Conservation (phyloP, 176 grass and related monocot genomes). For the Echinochloa phyllopogon region DNA sequence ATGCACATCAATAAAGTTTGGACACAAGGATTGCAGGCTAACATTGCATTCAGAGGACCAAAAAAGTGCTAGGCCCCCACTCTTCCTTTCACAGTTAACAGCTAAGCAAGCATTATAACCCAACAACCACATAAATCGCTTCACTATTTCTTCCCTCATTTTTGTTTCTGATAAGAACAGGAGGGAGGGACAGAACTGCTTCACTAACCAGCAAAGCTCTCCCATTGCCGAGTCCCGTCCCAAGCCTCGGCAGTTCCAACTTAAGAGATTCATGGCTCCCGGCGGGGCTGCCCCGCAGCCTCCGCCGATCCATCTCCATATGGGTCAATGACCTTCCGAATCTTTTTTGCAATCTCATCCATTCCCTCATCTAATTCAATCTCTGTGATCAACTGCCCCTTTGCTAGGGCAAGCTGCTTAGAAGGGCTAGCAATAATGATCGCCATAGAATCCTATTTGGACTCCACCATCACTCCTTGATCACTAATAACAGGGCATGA, state of each 20-base stretch:
- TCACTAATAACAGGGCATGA: too few relatives aligned
- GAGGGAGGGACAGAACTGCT: background rate
- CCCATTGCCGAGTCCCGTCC: background rate
- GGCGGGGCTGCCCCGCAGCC: background rate
- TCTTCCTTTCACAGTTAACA: background rate
- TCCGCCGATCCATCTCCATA: too few relatives aligned
- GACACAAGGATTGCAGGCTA: background rate
- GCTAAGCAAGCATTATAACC: background rate
- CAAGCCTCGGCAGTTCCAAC: background rate
- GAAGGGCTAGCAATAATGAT: too few relatives aligned
- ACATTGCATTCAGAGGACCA: background rate
- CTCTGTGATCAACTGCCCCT: too few relatives aligned
- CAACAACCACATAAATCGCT: background rate
- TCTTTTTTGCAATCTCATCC: too few relatives aligned
- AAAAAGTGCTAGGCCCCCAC: background rate
- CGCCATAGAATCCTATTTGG: too few relatives aligned
- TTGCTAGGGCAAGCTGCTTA: too few relatives aligned
- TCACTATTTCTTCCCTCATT: background rate
- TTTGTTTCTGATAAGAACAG: background rate
- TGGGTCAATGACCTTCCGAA: too few relatives aligned
- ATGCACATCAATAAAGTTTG: too few relatives aligned
- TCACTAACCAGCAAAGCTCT: background rate
- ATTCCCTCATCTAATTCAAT: too few relatives aligned
- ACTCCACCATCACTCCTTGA: too few relatives aligned
- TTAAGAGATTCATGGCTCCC: background rate